A percentile compares a stretch with the other conserved stretches of the same genome.
Evolutionary conservation across 225 moss, liverwort and hornwort species (phyloP).

Genomic region (Ulota crispa): DNA sequence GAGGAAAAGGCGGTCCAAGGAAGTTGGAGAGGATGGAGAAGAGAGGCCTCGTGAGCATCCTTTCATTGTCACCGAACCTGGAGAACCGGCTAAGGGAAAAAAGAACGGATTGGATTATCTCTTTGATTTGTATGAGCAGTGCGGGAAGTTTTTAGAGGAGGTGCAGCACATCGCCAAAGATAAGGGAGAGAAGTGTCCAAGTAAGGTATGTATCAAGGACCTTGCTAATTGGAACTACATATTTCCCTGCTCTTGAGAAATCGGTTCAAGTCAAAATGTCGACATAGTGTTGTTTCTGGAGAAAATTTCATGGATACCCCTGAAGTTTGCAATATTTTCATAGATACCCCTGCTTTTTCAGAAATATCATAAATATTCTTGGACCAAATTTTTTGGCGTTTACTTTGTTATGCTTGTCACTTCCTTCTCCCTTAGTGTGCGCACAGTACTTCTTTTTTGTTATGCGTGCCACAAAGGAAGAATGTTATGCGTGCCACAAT

Average conservation of each 20-base stretch:
- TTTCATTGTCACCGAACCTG: slow-evolving; percentile 96
- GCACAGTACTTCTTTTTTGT: no score
- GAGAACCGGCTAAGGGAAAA: slow-evolving; percentile 94
- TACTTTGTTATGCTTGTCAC: no score
- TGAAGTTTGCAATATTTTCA: no score
- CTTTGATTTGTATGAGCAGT: slow-evolving; percentile 93
- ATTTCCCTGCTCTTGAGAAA: neutral
- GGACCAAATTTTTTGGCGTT: no score
- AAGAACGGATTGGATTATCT: slow-evolving; percentile 98
- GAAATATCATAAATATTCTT: no score
- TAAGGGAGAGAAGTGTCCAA: slow-evolving; percentile 98
- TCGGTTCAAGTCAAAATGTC: neutral
- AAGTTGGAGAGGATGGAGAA: slow-evolving; percentile 95
- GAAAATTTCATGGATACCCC: no score
- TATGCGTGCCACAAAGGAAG: no score
- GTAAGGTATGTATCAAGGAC: slow-evolving; percentile 65
- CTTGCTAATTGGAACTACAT: neutral
- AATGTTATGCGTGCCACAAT: no score
- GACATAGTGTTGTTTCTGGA: neutral
- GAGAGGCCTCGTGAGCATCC: slow-evolving; percentile 97
- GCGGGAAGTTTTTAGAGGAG: slow-evolving; percentile 94
- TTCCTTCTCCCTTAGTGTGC: no score
- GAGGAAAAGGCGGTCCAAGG: slow-evolving; percentile 86
- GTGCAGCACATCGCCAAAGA: slow-evolving; percentile 95
- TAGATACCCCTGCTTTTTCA: no score